Evolutionary conservation across 2,329 filamentous ascomycete species (phyloP).

Genomic region (Cephalotrichum gorgonifer): DNA sequence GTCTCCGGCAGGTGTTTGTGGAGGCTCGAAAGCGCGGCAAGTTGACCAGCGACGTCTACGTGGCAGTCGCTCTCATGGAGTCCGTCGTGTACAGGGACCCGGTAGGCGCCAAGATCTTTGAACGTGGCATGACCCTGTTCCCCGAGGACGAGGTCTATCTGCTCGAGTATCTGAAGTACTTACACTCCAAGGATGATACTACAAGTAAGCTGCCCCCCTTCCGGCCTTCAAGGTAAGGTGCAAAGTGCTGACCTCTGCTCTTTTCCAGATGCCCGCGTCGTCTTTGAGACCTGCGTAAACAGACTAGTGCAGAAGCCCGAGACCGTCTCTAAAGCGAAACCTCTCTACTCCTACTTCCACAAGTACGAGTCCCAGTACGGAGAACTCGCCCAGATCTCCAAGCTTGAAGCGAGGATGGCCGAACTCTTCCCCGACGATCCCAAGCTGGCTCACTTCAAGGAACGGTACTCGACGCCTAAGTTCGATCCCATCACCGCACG

Average conservation of each 20-base stretch:
- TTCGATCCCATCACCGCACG: conserved; percentile 79
- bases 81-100: conserved; percentile 93
- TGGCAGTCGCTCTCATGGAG: conserved; percentile 85
- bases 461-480: conserved; percentile 57
- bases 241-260: conserved; percentile 10
- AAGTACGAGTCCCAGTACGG: conserved; percentile 92
- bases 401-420: conserved; percentile 84
- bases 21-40: conserved; percentile 82
- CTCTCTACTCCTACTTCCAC: conserved; percentile 85
- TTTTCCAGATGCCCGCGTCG: conserved; percentile 71
- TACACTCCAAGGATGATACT: conserved; percentile 84
- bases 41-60: conserved; percentile 88
- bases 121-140: conserved; percentile 86
- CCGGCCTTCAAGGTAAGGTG: neutral
- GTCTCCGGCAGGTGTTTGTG: conserved; percentile 78
- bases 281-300: conserved; percentile 90
- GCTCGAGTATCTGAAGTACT: conserved; percentile 89
- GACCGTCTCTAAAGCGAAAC: conserved; percentile 63
- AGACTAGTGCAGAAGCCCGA: conserved; percentile 70
- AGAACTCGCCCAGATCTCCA: conserved; percentile 80
- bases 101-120: conserved; percentile 89
- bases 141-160: conserved; percentile 90
- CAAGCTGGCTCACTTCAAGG: conserved; percentile 61
- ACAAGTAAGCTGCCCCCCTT: conserved; percentile 58
- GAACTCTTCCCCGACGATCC: conserved; percentile 90